Conservation (phyloP, 2,329 filamentous ascomycete genomes). For the Cucurbitaria berberidis region DNA sequence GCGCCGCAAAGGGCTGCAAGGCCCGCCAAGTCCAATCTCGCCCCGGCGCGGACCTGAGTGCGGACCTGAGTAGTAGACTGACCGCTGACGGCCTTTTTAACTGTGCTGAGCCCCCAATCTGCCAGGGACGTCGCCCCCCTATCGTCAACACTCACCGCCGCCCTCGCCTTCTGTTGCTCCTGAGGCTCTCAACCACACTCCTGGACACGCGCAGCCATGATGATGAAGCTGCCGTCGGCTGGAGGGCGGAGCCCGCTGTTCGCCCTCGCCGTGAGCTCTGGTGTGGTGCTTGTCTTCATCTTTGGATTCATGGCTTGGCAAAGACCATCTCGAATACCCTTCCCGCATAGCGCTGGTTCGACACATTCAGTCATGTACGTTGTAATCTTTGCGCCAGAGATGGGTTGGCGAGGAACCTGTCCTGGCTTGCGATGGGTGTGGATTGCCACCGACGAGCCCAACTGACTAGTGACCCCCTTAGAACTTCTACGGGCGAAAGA, state of each 20-base stretch:
- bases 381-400: neutral
- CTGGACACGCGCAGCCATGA: constrained; percentile 17
- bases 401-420: neutral
- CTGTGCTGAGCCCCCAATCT: constrained; percentile 27
- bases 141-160: constrained; percentile 18
- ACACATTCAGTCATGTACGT: constrained; percentile 38
- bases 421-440: neutral
- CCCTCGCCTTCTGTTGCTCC: constrained; percentile 13
- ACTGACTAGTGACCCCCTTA: constrained; percentile 24
- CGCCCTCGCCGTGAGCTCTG: constrained; percentile 39
- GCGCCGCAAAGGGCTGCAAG: constrained; percentile 22
- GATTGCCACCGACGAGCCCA: neutral
- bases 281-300: constrained; percentile 39
- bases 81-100: constrained; percentile 31
- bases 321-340: constrained; percentile 33
- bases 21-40: constrained; percentile 36
- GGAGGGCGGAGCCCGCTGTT: constrained; percentile 43
- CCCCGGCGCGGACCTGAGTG: constrained; percentile 19
- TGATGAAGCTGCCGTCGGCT: constrained; percentile 40
- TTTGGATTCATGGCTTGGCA: constrained; percentile 46
- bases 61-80: too few species aligned
- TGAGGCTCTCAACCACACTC: constrained; percentile 7
- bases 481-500: constrained; percentile 24
- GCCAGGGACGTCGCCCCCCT: constrained; percentile 16
- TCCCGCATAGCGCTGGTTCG: constrained; percentile 24